Base-by-base conservation (phyloP, 2,329 filamentous ascomycete genomes). In the Apiospora pterosperma region DNA sequence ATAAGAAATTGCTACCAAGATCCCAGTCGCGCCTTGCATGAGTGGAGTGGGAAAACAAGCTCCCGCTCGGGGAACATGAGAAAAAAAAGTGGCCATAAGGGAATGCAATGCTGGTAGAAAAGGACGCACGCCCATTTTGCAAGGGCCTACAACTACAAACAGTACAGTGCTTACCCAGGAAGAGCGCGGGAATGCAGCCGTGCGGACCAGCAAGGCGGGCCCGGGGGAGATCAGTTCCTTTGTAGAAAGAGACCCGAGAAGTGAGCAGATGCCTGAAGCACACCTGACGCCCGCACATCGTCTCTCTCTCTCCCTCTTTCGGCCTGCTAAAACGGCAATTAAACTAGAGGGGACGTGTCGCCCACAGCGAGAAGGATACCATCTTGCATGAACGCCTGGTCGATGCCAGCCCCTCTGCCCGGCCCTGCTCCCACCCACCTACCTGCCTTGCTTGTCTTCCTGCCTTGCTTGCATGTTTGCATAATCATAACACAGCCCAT, bases 361-460 rank as follows among this genome's bases (percentile, higher is more conserved):
- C 28, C 48, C 48, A 52, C 44, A 34, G 44, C 48, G n/a, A 16
- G 25, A 34, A 34, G 48, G 61, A 55, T 59, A 36, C 36, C 52
- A 62, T 63, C 64, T 48, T 66, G 64, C 64, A 66, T 66, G 64
- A 66, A 66, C 64, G 64, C 64, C 63, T 63, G 64, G 62, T 66
- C 64, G 63, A 66, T 55, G 48, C 48, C 48, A 55, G 48, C 48
- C 34, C 7, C 28, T 34, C 21, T 59, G 23, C 60, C 61, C 36
- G 61, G 59, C 31, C n/a, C 25, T 28, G 23, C 44, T 31, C 14
- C n/a, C n/a, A n/a, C n/a, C n/a, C n/a, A n/a, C 1, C 42, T 44
- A 21, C 42, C 21, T 19, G 39, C 39, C 10, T 10, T 48, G 42
- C 48, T 34, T 10, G 48, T 28, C 28, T 5, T n/a, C 41, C 42